Evolutionary conservation across 306 rosid genomes (phyloP), one percentile per base, ranked within the genome.

Genomic region (Alnus glutinosa): DNA sequence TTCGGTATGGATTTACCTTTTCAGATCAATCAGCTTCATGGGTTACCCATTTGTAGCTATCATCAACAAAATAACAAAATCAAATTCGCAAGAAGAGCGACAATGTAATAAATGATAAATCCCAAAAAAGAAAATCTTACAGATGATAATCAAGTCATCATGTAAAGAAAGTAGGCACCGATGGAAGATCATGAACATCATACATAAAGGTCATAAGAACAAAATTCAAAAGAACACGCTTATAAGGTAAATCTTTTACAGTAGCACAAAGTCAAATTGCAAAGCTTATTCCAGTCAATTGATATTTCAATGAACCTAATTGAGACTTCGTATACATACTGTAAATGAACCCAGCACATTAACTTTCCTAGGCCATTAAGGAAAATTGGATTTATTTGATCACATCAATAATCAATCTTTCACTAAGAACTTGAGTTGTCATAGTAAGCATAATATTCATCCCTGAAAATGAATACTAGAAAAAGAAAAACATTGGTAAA

Each of bases 381-480:
- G 66, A 7, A 67, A 42, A 66, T 34, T 55, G 5, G 61, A 51
- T 63, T 11, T 11, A 39, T 63, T 34, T 59, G 46, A 75, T 55
- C 36, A 28, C 59, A 52, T 72, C 75, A 66, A 54, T 66, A 78
- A 47, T 48, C 16, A 10, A 34, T 77, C 39, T 34, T 44, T 18
- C 18, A 42, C 51, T 70, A 51, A 42, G 66, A 67, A 32, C 74
- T 71, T 64, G 36, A 51, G 78, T 67, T 46, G 64, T 63, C 68
- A 50, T 11, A 14, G 49, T 61, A 75, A 32, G 51, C 62, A 58
- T 15, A 57, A 14, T 4, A 19, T 9, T 23, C 15, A 7, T 83
- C 80, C 64, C 4, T 73, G 8, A 13, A 55, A 61, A 52, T 82
- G 81, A 67, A 57, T 75, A 61, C 72, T 47, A 63, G 3, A 16